Percentiles rank a stretch among this genome's conserved stretches.
Conservation (phyloP, 2,329 filamentous ascomycete species). For the Ceratocystis albifundus region DNA sequence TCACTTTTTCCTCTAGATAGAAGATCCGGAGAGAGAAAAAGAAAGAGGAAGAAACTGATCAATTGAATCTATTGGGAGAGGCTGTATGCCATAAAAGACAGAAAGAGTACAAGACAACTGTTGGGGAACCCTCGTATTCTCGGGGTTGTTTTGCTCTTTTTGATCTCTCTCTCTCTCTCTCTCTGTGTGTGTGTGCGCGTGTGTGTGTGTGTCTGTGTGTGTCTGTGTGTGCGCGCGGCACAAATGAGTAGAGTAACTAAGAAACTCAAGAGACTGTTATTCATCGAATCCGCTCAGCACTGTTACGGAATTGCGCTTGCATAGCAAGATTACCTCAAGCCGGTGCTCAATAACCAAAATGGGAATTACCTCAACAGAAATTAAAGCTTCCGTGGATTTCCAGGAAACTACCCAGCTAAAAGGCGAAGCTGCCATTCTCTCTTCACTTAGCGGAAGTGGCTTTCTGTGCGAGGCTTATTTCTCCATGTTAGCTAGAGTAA, state of each 20-base stretch:
- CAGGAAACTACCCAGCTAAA: background rate
- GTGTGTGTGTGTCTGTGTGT: too few relatives aligned
- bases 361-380: background rate
- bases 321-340: background rate
- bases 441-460: too few relatives aligned
- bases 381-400: background rate
- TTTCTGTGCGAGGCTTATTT: too few relatives aligned
- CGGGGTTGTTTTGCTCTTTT: background rate
- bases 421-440: background rate
- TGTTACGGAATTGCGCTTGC: too few relatives aligned
- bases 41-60: too few relatives aligned
- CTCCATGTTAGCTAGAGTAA: background rate
- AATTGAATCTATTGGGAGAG: too few relatives aligned
- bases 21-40: too few relatives aligned
- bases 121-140: slow-evolving; percentile 10
- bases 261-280: background rate
- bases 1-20: background rate
- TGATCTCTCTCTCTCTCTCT: too few relatives aligned
- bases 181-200: too few relatives aligned
- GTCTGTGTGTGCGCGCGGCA: background rate
- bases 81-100: background rate
- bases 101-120: slow-evolving; percentile 1
- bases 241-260: background rate
- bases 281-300: background rate
- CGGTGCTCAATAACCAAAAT: background rate